Percentiles rank a stretch among this genome's conserved stretches.
phyloP scores from a whole-genome alignment of 352 stramenopile genomes.

The Phytopythium aichiense region DNA sequence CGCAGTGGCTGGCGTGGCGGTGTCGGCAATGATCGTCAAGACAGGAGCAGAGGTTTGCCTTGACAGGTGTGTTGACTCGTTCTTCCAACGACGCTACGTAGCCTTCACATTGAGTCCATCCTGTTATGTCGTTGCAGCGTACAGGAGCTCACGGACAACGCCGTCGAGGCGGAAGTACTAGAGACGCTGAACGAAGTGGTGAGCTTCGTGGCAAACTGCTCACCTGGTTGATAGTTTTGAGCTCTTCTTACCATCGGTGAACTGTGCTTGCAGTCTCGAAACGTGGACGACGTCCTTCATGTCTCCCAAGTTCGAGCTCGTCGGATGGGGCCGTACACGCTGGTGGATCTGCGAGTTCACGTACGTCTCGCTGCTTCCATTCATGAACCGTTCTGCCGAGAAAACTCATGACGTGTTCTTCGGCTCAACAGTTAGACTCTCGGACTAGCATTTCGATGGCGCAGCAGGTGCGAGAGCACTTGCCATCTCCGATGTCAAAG shows the following conservation, averaged over 20 bases:
- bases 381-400: neutral
- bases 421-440: conserved; percentile 41
- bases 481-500: no score
- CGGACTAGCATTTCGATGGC: conserved; percentile 84
- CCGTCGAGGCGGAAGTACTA: conserved; percentile 73
- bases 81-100: neutral
- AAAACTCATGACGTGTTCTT: conserved; percentile 3
- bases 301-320: conserved; percentile 80
- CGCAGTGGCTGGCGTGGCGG: conserved; percentile 71
- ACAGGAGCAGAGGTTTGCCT: conserved; percentile 81
- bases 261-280: conserved; percentile 38
- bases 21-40: conserved; percentile 88
- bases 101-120: neutral
- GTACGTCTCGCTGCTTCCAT: conserved; percentile 30
- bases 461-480: conserved; percentile 42
- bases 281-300: conserved; percentile 74
- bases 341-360: conserved; percentile 83
- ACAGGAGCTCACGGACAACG: conserved; percentile 82
- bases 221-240: neutral
- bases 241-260: neutral
- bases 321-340: conserved; percentile 84
- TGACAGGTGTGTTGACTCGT: conserved; percentile 40
- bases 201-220: conserved; percentile 1
- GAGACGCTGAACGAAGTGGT: conserved; percentile 75
- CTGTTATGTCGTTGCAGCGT: conserved; percentile 31